Conservation (phyloP, 345 rosid species). For the Melaleuca quinquenervia region DNA sequence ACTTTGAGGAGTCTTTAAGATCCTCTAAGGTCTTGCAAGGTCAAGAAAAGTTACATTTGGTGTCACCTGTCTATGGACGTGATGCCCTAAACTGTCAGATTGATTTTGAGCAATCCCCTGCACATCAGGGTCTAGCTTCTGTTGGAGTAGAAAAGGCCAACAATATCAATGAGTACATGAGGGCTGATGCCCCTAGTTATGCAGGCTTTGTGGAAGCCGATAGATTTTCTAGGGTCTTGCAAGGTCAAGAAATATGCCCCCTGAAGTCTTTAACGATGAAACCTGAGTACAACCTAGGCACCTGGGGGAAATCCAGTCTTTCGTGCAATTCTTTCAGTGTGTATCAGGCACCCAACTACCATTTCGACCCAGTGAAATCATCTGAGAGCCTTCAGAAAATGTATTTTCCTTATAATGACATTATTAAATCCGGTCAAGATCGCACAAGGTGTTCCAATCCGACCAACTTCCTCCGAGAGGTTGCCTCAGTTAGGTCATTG, state of each 20-base stretch:
- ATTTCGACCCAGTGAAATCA: conserved; percentile 31
- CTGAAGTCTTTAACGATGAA: conserved; percentile 45
- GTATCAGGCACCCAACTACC: conserved; percentile 36
- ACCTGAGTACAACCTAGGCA: conserved; percentile 39
- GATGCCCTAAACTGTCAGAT: conserved; percentile 45
- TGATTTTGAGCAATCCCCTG: conserved; percentile 51
- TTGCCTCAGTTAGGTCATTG: conserved; percentile 11
- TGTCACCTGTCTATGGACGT: conserved; percentile 49
- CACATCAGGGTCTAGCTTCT: conserved; percentile 37
- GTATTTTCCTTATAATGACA: conserved; percentile 34
- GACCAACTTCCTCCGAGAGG: conserved; percentile 25
- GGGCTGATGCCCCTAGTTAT: conserved; percentile 24
- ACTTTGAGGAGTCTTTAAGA: conserved; percentile 78
- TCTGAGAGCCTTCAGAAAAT: conserved; percentile 33
- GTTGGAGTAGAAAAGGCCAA: conserved; percentile 26
- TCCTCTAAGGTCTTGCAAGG: conserved; percentile 99
- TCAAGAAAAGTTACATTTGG: conserved; percentile 90
- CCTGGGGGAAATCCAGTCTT: conserved; percentile 40
- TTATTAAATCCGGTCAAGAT: conserved; percentile 22
- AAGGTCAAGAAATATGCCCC: conserved; percentile 95
- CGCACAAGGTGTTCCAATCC: conserved; percentile 15
- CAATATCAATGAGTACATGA: conserved; percentile 22
- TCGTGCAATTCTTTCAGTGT: conserved; percentile 31
- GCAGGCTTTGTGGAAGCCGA: conserved; percentile 53
- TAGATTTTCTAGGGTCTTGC: conserved; percentile 85